Conservation (phyloP, 768 basidiomycete species). For the Cyclocybe cylindracea region DNA sequence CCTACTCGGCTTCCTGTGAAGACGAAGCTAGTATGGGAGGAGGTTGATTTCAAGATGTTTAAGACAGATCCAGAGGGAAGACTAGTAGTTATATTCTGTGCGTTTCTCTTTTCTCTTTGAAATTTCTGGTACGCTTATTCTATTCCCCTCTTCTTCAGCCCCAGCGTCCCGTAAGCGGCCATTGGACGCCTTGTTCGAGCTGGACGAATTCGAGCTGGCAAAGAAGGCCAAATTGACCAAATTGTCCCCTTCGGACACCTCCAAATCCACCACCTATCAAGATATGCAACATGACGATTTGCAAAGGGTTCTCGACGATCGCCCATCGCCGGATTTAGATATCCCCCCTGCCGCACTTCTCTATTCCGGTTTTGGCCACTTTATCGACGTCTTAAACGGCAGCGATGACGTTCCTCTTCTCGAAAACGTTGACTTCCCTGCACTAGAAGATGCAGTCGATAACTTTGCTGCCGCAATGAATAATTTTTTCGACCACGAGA, state of each 20-base stretch:
- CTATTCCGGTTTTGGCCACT: slow-evolving; percentile 21
- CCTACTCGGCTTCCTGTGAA: too few relatives aligned
- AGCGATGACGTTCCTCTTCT: slow-evolving; percentile 3
- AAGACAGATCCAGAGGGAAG: too few relatives aligned
- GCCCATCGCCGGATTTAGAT: slow-evolving; percentile 13
- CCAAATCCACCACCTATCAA: not conserved
- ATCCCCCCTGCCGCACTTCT: slow-evolving; percentile 13
- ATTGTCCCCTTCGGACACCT: not conserved
- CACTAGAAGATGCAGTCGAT: slow-evolving; percentile 9
- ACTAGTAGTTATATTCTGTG: too few relatives aligned
- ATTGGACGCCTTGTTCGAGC: not conserved
- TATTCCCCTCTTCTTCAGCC: too few relatives aligned
- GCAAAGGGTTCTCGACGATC: slow-evolving; percentile 20
- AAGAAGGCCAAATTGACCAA: slow-evolving; percentile 3
- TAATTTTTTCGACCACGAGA: too few relatives aligned
- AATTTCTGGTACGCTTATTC: too few relatives aligned
- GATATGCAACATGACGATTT: slow-evolving; percentile 1
- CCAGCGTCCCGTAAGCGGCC: too few relatives aligned
- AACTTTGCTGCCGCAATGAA: slow-evolving; percentile 8
- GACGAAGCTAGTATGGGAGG: too few relatives aligned
- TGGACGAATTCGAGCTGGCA: not conserved
- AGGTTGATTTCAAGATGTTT: too few relatives aligned
- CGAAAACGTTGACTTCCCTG: slow-evolving; percentile 1
- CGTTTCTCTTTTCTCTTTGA: too few relatives aligned
- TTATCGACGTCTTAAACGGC: slow-evolving; percentile 19